Percentiles rank a stretch among this genome's conserved stretches.
Evolutionary conservation across 148 eudicot genomes (phyloP).

Genomic region (Cornus kousa): DNA sequence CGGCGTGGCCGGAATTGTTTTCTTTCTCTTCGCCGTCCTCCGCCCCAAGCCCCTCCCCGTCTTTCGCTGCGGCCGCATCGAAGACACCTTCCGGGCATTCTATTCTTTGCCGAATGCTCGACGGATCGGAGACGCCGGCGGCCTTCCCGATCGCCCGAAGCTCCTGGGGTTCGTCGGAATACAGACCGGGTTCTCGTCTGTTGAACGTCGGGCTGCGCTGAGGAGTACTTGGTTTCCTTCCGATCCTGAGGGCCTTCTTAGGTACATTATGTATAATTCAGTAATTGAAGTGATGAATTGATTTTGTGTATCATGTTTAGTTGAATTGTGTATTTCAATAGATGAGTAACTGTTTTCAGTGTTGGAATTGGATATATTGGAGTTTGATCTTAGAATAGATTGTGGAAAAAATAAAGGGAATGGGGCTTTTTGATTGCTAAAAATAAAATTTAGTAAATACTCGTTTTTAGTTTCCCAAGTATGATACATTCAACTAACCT

Average conservation of each 20-base stretch:
- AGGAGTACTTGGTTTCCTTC: slow-evolving; percentile 66
- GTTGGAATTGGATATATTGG: neutral
- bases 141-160: slow-evolving; percentile 41
- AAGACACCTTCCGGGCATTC: slow-evolving; percentile 49
- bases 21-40: slow-evolving; percentile 51
- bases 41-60: slow-evolving; percentile 23
- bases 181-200: slow-evolving; percentile 44
- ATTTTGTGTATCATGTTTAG: too few relatives aligned
- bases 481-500: too few relatives aligned
- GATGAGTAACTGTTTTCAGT: too few relatives aligned
- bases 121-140: slow-evolving; percentile 14
- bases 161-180: slow-evolving; percentile 64
- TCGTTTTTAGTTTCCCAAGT: too few relatives aligned
- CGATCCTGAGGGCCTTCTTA: slow-evolving; percentile 54
- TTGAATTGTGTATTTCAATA: neutral
- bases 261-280: slow-evolving; percentile 23
- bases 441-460: too few relatives aligned
- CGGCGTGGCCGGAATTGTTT: slow-evolving; percentile 48
- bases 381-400: too few relatives aligned
- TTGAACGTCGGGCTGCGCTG: slow-evolving; percentile 45
- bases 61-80: slow-evolving; percentile 45
- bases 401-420: too few relatives aligned
- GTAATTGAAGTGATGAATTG: too few relatives aligned
- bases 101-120: slow-evolving; percentile 26
- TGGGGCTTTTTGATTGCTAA: too few relatives aligned